These are phyloP conservation scores for Austroboletus sp. DNA, from an alignment of 1,284 basidiomycete species.

Conservation along the genomic window DNA sequence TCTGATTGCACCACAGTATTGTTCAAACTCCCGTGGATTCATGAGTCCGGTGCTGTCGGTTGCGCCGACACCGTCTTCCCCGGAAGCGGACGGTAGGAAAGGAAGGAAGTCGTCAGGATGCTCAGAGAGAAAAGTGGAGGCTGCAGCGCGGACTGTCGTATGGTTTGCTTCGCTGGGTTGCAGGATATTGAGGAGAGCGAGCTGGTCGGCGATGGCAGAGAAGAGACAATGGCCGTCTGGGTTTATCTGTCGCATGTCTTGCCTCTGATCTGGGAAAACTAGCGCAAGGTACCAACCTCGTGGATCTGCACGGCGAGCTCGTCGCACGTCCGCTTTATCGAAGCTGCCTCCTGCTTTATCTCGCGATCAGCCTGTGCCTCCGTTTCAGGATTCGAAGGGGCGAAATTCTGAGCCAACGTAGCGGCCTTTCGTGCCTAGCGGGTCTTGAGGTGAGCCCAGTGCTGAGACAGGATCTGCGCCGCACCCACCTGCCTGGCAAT, in stretches of 20 bases:
- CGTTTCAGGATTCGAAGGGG: constrained; percentile 54
- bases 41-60: constrained; percentile 64
- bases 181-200: constrained; percentile 57
- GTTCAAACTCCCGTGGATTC: constrained; percentile 59
- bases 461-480: not conserved
- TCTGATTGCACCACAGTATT: constrained; percentile 77
- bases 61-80: constrained; percentile 71
- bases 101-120: constrained; percentile 91
- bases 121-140: constrained; percentile 75
- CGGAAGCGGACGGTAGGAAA: constrained; percentile 75
- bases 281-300: constrained; percentile 48
- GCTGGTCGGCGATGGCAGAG: constrained; percentile 87
- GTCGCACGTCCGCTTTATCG: constrained; percentile 63
- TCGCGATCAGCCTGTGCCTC: constrained; percentile 65
- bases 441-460: constrained; percentile 1
- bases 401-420: constrained; percentile 53
- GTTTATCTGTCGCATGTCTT: constrained; percentile 54
- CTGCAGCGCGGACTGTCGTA: constrained; percentile 56
- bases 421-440: constrained; percentile 71
- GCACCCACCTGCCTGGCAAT: constrained; percentile 68
- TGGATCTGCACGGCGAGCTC: constrained; percentile 61
- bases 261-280: constrained; percentile 1
- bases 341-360: constrained; percentile 65
- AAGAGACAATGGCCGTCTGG: constrained; percentile 96
- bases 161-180: constrained; percentile 54